Percentiles rank a stretch among this genome's conserved stretches.
phyloP scores from a whole-genome alignment of 768 basidiomycete species.

The Serendipita vermifera region DNA sequence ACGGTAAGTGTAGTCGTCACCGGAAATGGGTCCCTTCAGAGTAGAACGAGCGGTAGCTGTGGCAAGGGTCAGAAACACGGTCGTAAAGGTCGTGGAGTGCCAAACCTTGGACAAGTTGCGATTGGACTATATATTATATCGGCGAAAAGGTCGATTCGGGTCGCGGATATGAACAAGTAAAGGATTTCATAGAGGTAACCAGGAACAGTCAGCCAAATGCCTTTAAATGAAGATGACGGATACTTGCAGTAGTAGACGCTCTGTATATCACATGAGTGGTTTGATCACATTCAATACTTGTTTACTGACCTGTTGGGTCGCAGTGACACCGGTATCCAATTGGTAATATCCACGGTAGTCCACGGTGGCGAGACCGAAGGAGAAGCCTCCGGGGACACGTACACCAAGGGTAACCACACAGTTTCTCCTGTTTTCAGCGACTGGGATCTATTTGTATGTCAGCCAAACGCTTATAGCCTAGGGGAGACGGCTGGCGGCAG shows the following conservation, averaged over 20 bases:
- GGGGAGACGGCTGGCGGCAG: too few species aligned
- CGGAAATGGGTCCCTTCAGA: not conserved
- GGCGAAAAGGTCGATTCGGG: not conserved
- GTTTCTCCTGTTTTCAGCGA: not conserved
- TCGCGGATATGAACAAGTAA: too few species aligned
- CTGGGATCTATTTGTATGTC: too few species aligned
- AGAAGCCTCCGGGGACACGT: conserved; percentile 4
- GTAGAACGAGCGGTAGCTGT: conserved; percentile 7
- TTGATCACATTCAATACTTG: too few species aligned
- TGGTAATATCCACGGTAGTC: conserved; percentile 6
- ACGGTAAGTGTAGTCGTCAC: not conserved
- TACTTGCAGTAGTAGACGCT: not conserved
- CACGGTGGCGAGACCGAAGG: not conserved
- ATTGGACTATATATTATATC: not conserved
- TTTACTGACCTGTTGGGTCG: not conserved
- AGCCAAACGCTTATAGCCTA: too few species aligned
- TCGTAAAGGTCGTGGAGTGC: not conserved
- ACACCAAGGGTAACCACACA: conserved; percentile 4
- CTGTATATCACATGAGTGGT: too few species aligned
- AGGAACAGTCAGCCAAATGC: too few species aligned
- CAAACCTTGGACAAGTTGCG: conserved; percentile 4
- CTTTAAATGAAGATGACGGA: not conserved
- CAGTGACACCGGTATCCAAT: not conserved
- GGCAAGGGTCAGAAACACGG: not conserved
- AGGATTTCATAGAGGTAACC: too few species aligned